A percentile compares a stretch with the other conserved stretches of the same genome.
These are phyloP conservation scores for Clausena lansium DNA, from an alignment of 345 rosid species.

Conservation along the genomic window DNA sequence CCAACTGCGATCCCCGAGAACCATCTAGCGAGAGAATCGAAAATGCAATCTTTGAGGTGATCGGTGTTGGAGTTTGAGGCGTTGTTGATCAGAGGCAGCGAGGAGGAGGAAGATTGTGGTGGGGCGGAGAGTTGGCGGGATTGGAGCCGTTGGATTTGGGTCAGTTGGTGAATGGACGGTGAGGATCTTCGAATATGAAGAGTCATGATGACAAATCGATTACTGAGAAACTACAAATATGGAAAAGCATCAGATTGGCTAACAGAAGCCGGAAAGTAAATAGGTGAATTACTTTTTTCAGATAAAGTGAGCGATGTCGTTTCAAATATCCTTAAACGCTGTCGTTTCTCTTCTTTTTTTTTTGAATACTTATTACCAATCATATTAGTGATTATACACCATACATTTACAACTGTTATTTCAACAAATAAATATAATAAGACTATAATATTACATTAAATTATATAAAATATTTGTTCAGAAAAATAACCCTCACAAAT, in stretches of 20 bases:
- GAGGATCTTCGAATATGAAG: constrained; percentile 35
- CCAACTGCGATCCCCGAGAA: constrained; percentile 50
- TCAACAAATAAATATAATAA: no score
- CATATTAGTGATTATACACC: no score
- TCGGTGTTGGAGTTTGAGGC: constrained; percentile 18
- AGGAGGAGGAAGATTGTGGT: constrained; percentile 27
- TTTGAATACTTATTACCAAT: no score
- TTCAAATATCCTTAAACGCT: background rate
- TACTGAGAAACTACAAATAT: no score
- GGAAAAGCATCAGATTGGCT: background rate
- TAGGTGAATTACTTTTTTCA: no score
- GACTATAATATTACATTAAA: no score
- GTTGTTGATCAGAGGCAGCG: constrained; percentile 21
- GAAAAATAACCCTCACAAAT: no score
- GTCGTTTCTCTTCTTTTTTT: no score
- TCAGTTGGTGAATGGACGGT: constrained; percentile 35
- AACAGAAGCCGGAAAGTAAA: background rate
- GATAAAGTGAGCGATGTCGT: background rate
- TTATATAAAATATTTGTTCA: no score
- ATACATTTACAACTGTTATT: no score
- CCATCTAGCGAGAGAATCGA: constrained; percentile 39
- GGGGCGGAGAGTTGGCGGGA: constrained; percentile 37
- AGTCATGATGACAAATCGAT: constrained; percentile 30
- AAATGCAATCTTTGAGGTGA: constrained; percentile 1
- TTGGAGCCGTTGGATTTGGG: constrained; percentile 44